Evolutionary conservation across 2,329 filamentous ascomycete species (phyloP), one percentile per base, ranked within the genome.

Genomic region (Phoma sp.): DNA sequence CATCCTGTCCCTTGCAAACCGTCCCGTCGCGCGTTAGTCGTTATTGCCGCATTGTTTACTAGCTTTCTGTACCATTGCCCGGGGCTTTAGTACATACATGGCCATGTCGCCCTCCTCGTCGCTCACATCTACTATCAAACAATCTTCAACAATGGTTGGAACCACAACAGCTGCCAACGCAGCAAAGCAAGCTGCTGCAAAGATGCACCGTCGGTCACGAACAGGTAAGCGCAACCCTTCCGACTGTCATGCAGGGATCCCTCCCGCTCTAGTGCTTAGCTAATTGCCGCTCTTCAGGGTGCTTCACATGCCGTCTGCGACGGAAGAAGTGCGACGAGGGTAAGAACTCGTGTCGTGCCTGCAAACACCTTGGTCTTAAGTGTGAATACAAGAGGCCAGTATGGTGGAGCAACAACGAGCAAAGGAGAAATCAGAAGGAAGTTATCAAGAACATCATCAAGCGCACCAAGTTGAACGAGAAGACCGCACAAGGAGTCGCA

Each of bases 361-460:
- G 86, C 77, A 81, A 79, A 60, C 84, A 87, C 71, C 87, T 99
- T 51, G 90, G 90, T 47, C 83, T 99, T 52, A 83, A 84, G 69
- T 99, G 95, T 80, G 92, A 98, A 81, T 99, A 98, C 81, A 96
- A 96, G 83, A 83, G 93, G 72, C 95, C 95, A 30, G 86, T 91
- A 78, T 99, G 95, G 95, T 99, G 95, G 95, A 90, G 89, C 78
- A 97, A 95, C 82, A 90, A 90, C 71, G 92, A 96, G 60, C 87
- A 90, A 71, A 84, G 95, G 65, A 86, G 89, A 67, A 80, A 87
- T 51, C 92, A 97, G 75, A 99, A 98, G 80, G 95, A 98, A 73
- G 81, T 88, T 65, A 96, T 99, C 83, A 99, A 99, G 84, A 89
- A 90, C 77, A 91, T 93, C 77, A 98, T 99, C 82, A 97, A 96